Base-by-base conservation (phyloP, 163 green algal species). In the Volvox carteri region DNA sequence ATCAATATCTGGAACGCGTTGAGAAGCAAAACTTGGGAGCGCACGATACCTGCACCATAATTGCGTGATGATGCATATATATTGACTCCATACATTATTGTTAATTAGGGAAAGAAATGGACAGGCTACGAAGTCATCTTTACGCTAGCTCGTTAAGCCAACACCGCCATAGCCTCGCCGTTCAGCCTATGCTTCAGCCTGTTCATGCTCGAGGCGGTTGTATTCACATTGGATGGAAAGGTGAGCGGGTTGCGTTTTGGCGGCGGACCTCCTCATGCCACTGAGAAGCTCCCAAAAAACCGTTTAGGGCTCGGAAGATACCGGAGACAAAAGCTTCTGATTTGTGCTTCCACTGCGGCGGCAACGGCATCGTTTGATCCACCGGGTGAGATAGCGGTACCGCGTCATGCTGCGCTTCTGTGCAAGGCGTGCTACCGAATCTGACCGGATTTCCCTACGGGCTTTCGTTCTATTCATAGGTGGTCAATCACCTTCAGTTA, bases 361-460 rank as follows among this genome's bases (percentile, higher is more conserved):
- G 79, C 58, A 41, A 42, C 79, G 33, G 79, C 62, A 18, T 42
- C 79, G 18, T 86, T 86, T 39, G 79, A 86, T 25, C 62, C 62
- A 35, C 44, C 62, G 67, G 78, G 78, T 85, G 37, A 50, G 73
- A 37, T 52, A 25, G 11, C 1, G 6, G 41, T 35, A 58, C 41
- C 41, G 21, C 8, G 28, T 33, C 16, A 21, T 7, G 16, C 11
- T 14, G 6, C 9, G 18, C 72, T 39, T 23, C 12, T 37, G 21
- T 28, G 41, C 41, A 25, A 78, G n/a, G n/a, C n/a, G n/a, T n/a
- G n/a, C n/a, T n/a, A n/a, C n/a, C n/a, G n/a, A n/a, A n/a, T n/a
- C n/a, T n/a, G n/a, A n/a, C n/a, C n/a, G n/a, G n/a, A n/a, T n/a
- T n/a, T n/a, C n/a, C n/a, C n/a, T n/a, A 46, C 33, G 12, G 1